Evolutionary conservation across 1,284 basidiomycete species (phyloP).

Genomic region (Tylopilus sp.): DNA sequence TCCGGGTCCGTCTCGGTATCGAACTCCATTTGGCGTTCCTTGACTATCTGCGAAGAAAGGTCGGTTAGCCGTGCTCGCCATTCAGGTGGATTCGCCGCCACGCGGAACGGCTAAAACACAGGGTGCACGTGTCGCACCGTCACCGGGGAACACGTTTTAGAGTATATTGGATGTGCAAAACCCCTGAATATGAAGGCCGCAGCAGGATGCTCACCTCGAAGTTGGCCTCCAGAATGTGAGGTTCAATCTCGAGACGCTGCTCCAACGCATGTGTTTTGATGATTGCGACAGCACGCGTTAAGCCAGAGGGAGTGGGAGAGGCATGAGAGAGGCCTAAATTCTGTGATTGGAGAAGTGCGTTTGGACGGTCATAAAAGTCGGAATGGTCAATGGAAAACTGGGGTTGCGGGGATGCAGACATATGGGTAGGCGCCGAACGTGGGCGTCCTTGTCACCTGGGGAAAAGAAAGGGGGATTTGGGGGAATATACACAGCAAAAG

Average conservation of each 20-base stretch:
- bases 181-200: conserved; percentile 15
- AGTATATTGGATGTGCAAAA: background rate
- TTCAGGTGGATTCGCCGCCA: conserved; percentile 26
- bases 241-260: conserved; percentile 80
- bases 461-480: conserved; percentile 8
- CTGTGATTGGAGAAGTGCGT: conserved; percentile 12
- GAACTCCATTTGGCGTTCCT: conserved; percentile 87
- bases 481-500: conserved; percentile 39
- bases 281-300: conserved; percentile 79
- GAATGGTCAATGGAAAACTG: conserved; percentile 24
- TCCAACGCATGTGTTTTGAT: conserved; percentile 80
- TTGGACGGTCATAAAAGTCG: conserved; percentile 21
- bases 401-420: conserved; percentile 33
- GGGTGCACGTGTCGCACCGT: conserved; percentile 26
- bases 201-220: conserved; percentile 70
- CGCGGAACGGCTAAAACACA: conserved; percentile 11
- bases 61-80: conserved; percentile 12
- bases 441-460: conserved; percentile 1
- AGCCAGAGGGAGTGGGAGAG: conserved; percentile 21
- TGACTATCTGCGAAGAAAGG: conserved; percentile 68
- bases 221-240: conserved; percentile 76
- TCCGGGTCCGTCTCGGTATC: conserved; percentile 83
- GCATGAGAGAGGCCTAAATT: conserved; percentile 11
- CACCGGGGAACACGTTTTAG: conserved; percentile 9
- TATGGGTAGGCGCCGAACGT: conserved; percentile 28